Percentiles rank a stretch among this genome's conserved stretches.
These are phyloP conservation scores for Prototheca wickerhamii DNA, from an alignment of 163 green algal genomes.

Conservation along the genomic window DNA sequence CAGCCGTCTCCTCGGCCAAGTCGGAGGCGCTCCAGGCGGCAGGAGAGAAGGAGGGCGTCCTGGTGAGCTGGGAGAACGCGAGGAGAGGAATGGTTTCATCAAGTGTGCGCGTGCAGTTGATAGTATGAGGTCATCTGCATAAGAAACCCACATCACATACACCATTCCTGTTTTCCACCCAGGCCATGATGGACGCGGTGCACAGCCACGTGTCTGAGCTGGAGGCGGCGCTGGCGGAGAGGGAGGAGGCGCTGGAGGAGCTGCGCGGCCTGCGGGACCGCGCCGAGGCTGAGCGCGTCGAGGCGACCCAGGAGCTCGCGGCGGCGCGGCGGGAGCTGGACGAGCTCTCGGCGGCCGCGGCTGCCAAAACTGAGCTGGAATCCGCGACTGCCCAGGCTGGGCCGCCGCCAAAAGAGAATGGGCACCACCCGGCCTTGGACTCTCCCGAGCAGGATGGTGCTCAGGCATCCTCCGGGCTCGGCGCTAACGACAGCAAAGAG, in stretches of 20 bases:
- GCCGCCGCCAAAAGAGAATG: no score
- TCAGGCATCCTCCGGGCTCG: no score
- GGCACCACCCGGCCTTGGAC: no score
- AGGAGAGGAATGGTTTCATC: background rate
- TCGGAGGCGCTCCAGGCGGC: background rate
- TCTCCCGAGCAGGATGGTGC: no score
- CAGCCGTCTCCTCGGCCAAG: background rate
- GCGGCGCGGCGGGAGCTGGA: no score
- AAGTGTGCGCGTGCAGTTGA: background rate
- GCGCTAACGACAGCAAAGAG: background rate
- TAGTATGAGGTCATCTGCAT: background rate
- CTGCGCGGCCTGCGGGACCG: constrained; percentile 1
- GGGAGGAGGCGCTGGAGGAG: constrained; percentile 12
- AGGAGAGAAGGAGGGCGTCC: constrained; percentile 1
- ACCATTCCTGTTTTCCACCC: background rate
- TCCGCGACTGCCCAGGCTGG: no score
- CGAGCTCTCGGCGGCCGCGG: no score
- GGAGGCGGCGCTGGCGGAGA: constrained; percentile 7
- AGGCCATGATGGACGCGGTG: background rate
- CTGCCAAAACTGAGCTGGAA: no score
- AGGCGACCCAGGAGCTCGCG: background rate
- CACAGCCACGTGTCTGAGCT: constrained; percentile 17
- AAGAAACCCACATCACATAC: background rate
- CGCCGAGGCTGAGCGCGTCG: background rate
- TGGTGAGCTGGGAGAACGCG: background rate